Base-by-base conservation (phyloP, 78 protist genomes). In the Chrysochromulina parva region DNA sequence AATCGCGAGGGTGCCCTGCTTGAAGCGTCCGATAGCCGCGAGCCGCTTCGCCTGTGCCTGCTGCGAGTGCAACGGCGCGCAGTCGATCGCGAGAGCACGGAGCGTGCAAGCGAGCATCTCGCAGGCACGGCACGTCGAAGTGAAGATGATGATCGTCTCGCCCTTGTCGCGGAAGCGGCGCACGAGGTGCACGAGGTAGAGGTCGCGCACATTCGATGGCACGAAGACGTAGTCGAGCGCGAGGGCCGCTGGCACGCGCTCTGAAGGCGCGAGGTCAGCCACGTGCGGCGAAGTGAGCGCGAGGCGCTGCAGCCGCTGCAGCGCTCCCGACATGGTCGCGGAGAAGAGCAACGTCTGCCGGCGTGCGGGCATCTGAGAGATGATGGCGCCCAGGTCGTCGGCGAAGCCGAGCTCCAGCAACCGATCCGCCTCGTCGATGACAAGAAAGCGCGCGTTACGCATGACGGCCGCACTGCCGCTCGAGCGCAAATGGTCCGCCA, bases 121-220 rank as follows among this genome's bases (percentile, higher is more conserved):
- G 81, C 88, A 73, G 52, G 85, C 13, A 48, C 71, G 84, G 90
- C 95, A 94, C 78, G 88, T 90, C 60, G 87, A 80, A 10, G 93
- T 73, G 85, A 96, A 96, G 48, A 96, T 91, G 38, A 95, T 96
- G 48, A 5, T 50, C 16, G 80, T 52, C 58, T 26, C 5, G 26
- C 90, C 96, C 24, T 24, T 93, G 38, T 85, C 95, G 57, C 16
- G 50, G 28, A 81, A 84, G 38, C 74, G 48, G 85, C 89, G 91
- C 17, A 94, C 28, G 5, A 94, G 17, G 26, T 74, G 58, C 53
- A 47, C 92, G 26, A 94, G 53, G 90, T 87, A 91, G 14, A 9
- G 47, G 9, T 90, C 94, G n/a, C 90, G 90, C 81, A 93, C 94
- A 59, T 19, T 48, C 47, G 60, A 17, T 24, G 96, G 96, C 52